Base-by-base conservation (phyloP, 805 yeast species). In the Saccharomyces cerevisiae region DNA sequence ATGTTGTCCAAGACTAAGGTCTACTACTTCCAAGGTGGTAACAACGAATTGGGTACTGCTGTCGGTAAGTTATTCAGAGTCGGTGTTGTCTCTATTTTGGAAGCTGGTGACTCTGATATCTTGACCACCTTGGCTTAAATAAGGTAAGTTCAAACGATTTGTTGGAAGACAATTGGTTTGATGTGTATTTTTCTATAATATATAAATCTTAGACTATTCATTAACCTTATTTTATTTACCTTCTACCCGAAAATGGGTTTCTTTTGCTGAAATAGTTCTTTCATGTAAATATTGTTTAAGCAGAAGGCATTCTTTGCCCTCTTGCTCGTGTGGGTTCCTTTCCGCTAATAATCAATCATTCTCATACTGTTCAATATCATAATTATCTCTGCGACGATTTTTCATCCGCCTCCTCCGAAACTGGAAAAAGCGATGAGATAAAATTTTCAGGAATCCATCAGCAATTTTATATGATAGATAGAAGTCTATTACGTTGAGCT, bases 21-120 rank as follows among this genome's bases (percentile, higher is more conserved):
- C 63, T 91, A 92, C 94, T 95, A 91, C 91, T 94, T 91, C 96
- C 94, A 86, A 80, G 98, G 97, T 84, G 96, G 96, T 79, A 92
- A 92, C 97, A 92, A 92, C 82, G 98, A 92, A 83, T 89, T 92
- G 75, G 98, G 97, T 84, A 94, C 99, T 71, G 96, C 97, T 70
- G 92, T 97, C 82, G 99, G 99, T 91, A 92, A 89, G 81, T 89
- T 94, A 74, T 94, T 94, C 97, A 89, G 97, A 83, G 98, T 94
- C 71, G 98, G 98, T 83, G 92, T 91, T 73, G 81, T 94, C 73
- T 82, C 97, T 73, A 78, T 94, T 72, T 81, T 92, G 73, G 99
- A 94, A 72, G 97, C 97, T 71, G 99, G 99, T 91, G 99, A 94
- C 83, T 94, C 99, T 72, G 99, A 94, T 80, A 91, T 94, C 81